Conservation (phyloP, 2,329 filamentous ascomycete genomes). For the Madurella fahalii region DNA sequence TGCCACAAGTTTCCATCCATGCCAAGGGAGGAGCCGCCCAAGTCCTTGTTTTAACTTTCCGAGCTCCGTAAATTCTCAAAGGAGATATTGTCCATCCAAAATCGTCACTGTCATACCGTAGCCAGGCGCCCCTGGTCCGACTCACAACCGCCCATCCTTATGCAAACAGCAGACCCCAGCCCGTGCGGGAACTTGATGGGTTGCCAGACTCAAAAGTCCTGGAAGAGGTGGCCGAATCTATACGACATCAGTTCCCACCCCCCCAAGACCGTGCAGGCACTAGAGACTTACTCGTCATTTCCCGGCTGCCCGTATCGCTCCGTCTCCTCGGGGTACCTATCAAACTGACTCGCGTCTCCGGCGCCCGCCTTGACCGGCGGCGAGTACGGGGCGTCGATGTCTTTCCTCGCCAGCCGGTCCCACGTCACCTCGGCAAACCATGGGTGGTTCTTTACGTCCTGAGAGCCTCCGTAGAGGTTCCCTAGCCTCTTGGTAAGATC, state of each 20-base stretch:
- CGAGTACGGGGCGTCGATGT: slow-evolving; percentile 97
- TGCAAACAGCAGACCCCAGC: too few relatives aligned
- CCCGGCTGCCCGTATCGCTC: slow-evolving; percentile 81
- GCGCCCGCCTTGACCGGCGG: slow-evolving; percentile 90
- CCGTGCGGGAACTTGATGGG: not conserved
- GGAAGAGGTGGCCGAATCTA: slow-evolving; percentile 71
- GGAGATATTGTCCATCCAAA: not conserved
- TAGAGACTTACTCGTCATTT: slow-evolving; percentile 73
- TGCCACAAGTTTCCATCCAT: too few relatives aligned
- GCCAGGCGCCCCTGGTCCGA: not conserved
- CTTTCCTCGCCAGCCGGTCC: slow-evolving; percentile 89
- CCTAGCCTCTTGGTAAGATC: slow-evolving; percentile 93
- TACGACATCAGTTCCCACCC: slow-evolving; percentile 5
- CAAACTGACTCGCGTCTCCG: slow-evolving; percentile 95
- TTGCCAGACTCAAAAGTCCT: slow-evolving; percentile 40
- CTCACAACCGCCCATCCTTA: too few relatives aligned
- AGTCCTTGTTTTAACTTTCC: not conserved
- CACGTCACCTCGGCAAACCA: slow-evolving; percentile 99
- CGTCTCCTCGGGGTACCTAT: slow-evolving; percentile 95
- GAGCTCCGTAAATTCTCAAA: not conserved
- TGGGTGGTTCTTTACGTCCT: slow-evolving; percentile 89
- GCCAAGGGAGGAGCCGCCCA: too few relatives aligned
- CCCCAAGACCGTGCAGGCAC: not conserved
- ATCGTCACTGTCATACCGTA: not conserved
- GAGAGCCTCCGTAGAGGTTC: slow-evolving; percentile 84